Conservation (phyloP, 2,329 filamentous ascomycete genomes). For the Cadophora sp. region DNA sequence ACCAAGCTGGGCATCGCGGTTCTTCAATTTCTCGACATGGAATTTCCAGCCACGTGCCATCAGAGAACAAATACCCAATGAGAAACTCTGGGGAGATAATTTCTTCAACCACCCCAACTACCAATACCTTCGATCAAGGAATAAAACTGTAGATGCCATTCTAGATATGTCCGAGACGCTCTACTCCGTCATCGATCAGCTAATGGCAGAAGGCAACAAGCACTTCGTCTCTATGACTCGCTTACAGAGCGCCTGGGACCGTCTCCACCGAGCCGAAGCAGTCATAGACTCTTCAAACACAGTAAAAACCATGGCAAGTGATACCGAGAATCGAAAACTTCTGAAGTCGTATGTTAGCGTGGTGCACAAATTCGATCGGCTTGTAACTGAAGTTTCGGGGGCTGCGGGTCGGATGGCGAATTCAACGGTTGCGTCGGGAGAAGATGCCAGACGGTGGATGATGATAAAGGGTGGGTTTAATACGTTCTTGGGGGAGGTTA, state of each 20-base stretch:
- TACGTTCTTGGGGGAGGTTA: neutral
- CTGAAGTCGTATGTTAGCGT: neutral
- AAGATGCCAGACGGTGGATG: neutral
- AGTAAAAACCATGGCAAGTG: neutral
- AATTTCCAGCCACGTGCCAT: neutral
- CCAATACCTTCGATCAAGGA: neutral
- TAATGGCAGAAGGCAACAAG: constrained; percentile 14
- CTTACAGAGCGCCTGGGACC: neutral
- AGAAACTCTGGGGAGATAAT: neutral
- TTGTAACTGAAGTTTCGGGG: neutral
- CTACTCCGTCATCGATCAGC: constrained; percentile 5
- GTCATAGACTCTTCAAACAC: neutral
- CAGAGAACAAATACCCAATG: neutral
- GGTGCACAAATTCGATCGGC: neutral
- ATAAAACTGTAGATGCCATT: neutral
- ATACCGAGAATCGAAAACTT: neutral
- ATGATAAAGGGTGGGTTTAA: neutral
- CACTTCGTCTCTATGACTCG: constrained; percentile 2
- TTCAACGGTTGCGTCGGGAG: neutral
- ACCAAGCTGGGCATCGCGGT: neutral
- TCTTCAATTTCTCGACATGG: neutral
- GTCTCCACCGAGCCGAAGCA: neutral
- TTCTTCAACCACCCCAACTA: neutral
- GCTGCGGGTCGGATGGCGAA: neutral
- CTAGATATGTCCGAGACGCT: neutral